phyloP scores from a whole-genome alignment of 73 alveolate genomes.

The Breviolum minutum region DNA sequence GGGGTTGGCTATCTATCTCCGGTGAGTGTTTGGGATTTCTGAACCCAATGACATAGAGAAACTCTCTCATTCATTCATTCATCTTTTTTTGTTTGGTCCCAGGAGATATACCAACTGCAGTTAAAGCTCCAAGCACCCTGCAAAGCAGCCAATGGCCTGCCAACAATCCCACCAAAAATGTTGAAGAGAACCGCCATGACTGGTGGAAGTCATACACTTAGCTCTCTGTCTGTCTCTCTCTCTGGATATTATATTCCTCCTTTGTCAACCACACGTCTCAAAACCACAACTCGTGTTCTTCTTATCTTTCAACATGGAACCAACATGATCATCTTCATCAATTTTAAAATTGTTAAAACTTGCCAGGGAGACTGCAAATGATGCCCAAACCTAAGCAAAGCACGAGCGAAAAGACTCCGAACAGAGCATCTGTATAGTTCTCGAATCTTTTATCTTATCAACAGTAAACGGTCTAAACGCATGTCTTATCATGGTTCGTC shows the following conservation, averaged over 20 bases:
- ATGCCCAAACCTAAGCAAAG: constrained; percentile 1
- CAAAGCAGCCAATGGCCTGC: constrained; percentile 58
- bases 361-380: constrained; percentile 1
- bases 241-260: neutral
- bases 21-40: no score
- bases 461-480: no score
- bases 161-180: neutral
- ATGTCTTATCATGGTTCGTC: no score
- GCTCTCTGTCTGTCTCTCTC: neutral
- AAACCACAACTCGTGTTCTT: neutral
- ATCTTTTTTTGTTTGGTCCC: neutral
- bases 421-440: no score
- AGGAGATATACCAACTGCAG: neutral
- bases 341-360: neutral
- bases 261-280: neutral
- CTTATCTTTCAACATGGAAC: neutral
- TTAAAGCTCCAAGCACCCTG: constrained; percentile 61
- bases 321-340: neutral
- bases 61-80: neutral
- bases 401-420: no score
- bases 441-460: no score
- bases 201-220: neutral
- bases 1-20: no score
- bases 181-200: neutral
- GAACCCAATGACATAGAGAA: no score